Conservation (phyloP, 1,284 basidiomycete genomes). For the Leccinum subrobustum region DNA sequence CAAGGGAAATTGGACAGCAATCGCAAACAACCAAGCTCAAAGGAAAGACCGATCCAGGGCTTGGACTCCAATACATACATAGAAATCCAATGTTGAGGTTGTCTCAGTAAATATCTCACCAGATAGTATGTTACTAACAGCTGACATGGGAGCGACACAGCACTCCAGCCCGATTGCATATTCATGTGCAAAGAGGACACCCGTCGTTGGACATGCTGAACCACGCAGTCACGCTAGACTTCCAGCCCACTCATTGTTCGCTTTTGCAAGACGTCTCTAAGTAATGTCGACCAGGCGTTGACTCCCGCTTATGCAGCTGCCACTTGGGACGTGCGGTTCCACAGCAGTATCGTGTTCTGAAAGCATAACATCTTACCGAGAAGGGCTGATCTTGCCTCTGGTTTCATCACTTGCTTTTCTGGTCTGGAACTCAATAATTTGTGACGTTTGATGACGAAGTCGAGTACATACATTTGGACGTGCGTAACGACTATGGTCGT, state of each 20-base stretch:
- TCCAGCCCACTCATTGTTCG: neutral
- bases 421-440: constrained; percentile 15
- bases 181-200: neutral
- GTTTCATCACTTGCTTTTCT: constrained; percentile 17
- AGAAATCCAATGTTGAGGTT: neutral
- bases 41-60: too few species aligned
- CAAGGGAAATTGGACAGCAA: too few species aligned
- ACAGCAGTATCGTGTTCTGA: constrained; percentile 10
- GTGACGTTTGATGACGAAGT: constrained; percentile 19
- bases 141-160: neutral
- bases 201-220: neutral
- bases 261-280: neutral
- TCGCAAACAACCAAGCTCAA: too few species aligned
- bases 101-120: neutral
- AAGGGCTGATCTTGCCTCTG: constrained; percentile 6
- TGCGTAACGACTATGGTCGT: neutral
- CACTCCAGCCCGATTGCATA: neutral
- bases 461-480: neutral
- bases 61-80: too few species aligned
- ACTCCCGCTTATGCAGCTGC: neutral
- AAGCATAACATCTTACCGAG: neutral
- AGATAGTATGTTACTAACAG: neutral
- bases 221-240: neutral
- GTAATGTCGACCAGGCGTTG: neutral
- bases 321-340: constrained; percentile 12